Evolutionary conservation across 2,329 filamentous ascomycete genomes (phyloP).

Genomic region (Aspergillus sp.): DNA sequence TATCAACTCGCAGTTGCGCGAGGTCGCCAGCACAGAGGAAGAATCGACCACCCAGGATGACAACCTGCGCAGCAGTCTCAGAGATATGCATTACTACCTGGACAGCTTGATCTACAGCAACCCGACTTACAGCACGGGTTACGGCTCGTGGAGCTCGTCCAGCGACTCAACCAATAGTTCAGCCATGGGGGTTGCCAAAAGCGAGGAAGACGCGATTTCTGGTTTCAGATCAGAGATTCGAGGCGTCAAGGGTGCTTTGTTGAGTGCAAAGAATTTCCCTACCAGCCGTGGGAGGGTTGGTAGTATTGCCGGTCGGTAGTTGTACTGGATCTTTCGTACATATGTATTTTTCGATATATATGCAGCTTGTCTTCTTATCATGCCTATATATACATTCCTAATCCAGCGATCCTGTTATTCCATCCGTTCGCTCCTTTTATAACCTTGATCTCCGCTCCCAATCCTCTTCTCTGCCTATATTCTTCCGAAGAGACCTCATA

Average conservation of each 20-base stretch:
- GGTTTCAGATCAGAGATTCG: conserved; percentile 55
- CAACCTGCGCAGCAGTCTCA: conserved; percentile 28
- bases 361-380: not conserved
- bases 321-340: not conserved
- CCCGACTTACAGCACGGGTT: conserved; percentile 24
- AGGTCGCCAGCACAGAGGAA: conserved; percentile 38
- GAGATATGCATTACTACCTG: conserved; percentile 48
- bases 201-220: conserved; percentile 52
- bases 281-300: conserved; percentile 23
- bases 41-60: conserved; percentile 25
- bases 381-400: not conserved
- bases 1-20: conserved; percentile 46
- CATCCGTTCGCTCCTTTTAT: no score
- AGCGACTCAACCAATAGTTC: conserved; percentile 14
- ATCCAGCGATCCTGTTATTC: no score
- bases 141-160: conserved; percentile 28
- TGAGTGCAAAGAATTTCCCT: conserved; percentile 58
- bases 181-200: conserved; percentile 28
- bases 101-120: conserved; percentile 40
- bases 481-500: no score
- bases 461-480: no score
- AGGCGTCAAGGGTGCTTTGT: conserved; percentile 56
- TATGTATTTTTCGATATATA: not conserved
- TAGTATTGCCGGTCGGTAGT: conserved; percentile 11
- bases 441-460: no score